Conservation (phyloP, 73 alveolate species). For the Tetrahymena thermophila region DNA sequence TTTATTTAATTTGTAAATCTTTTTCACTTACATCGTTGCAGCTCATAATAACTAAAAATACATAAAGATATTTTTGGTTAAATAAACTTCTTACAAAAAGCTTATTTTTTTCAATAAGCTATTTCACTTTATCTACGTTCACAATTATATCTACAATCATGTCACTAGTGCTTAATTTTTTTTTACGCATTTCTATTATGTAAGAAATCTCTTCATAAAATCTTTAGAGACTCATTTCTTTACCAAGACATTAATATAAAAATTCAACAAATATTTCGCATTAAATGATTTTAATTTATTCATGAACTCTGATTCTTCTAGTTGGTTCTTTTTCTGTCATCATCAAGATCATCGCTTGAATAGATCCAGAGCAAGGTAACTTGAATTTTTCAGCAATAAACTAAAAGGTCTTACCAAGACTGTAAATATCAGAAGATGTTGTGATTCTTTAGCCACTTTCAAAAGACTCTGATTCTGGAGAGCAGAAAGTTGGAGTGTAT, state of each 20-base stretch:
- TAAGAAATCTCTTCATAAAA: background rate
- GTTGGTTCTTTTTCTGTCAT: background rate
- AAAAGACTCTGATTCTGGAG: background rate
- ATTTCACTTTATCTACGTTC: background rate
- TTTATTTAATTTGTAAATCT: background rate
- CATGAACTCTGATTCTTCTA: background rate
- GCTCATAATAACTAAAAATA: background rate
- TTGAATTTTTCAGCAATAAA: background rate
- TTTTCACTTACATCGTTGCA: background rate
- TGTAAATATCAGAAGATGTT: background rate
- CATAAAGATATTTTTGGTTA: background rate
- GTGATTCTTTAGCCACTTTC: background rate
- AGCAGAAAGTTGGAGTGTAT: background rate
- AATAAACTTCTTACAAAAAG: background rate
- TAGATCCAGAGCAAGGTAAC: background rate
- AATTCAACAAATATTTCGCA: background rate
- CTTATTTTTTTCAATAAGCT: background rate
- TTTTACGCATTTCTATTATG: background rate
- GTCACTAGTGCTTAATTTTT: background rate
- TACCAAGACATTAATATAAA: background rate
- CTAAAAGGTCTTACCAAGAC: background rate
- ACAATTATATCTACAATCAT: background rate
- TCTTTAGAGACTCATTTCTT: background rate
- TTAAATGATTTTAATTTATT: background rate
- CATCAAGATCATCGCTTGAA: background rate